These are phyloP conservation scores for Metschnikowia lochheadii DNA, from an alignment of 805 yeast genomes.

Conservation along the genomic window DNA sequence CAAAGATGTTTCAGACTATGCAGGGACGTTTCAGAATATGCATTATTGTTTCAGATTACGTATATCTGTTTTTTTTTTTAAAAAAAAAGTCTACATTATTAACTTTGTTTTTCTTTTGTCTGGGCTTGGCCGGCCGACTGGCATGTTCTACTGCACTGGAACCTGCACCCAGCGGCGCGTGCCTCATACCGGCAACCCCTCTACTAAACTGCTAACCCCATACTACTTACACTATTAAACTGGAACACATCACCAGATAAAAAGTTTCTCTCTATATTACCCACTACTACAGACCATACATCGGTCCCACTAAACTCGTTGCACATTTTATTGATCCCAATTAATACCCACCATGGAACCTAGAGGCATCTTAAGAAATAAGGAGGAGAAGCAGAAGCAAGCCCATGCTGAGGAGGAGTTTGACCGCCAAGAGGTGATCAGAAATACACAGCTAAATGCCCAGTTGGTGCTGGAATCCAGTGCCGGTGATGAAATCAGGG, in stretches of 20 bases:
- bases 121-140: too few species aligned
- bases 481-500: constrained; percentile 46
- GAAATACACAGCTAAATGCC: constrained; percentile 76
- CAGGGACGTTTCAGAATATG: too few species aligned
- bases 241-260: not conserved
- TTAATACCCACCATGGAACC: constrained; percentile 16
- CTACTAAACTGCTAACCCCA: not conserved
- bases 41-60: too few species aligned
- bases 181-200: not conserved
- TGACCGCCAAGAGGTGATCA: constrained; percentile 70
- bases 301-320: too few species aligned
- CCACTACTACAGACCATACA: too few species aligned
- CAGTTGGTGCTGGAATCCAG: constrained; percentile 34
- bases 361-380: constrained; percentile 53
- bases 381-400: constrained; percentile 20
- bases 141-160: too few species aligned
- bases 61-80: too few species aligned
- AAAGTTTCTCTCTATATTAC: too few species aligned
- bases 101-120: too few species aligned
- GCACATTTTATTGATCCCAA: too few species aligned
- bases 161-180: not conserved
- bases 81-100: too few species aligned
- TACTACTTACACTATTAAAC: not conserved
- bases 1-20: too few species aligned
- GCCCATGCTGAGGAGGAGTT: constrained; percentile 23